phyloP scores from a whole-genome alignment of 805 yeast species.

The Yamadazyma laniorum region DNA sequence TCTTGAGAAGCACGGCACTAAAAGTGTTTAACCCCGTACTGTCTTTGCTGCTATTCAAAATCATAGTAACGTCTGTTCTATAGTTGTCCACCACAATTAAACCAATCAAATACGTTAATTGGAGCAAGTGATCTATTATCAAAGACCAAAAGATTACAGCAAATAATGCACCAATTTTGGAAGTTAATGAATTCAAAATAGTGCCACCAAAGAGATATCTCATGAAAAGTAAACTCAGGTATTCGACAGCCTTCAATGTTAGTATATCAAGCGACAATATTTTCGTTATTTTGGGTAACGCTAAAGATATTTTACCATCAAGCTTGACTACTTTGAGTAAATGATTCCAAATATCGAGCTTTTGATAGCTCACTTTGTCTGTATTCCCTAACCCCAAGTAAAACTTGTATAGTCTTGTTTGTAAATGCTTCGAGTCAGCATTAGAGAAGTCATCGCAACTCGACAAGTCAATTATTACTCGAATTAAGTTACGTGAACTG shows the following conservation, averaged over 20 bases:
- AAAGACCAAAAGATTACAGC: conserved; percentile 40
- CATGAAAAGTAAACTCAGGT: conserved; percentile 8
- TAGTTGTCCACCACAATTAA: conserved; percentile 66
- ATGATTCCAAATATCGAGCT: conserved; percentile 2
- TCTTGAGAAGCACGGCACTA: conserved; percentile 10
- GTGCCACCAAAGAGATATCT: conserved; percentile 15
- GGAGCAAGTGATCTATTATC: conserved; percentile 59
- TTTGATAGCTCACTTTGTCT: conserved; percentile 10
- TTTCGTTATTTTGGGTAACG: conserved; percentile 25
- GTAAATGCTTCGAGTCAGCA: conserved; percentile 12
- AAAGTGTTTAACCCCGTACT: conserved; percentile 8
- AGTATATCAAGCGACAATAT: conserved; percentile 19
- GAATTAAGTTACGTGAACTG: conserved; percentile 29
- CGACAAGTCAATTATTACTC: conserved; percentile 27
- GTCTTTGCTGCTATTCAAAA: conserved; percentile 24
- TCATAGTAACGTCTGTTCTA: conserved; percentile 58
- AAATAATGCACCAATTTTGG: conserved; percentile 13
- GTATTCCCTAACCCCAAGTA: conserved; percentile 26
- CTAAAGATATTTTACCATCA: conserved; percentile 3
- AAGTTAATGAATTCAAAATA: conserved; percentile 12
- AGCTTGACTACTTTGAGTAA: conserved; percentile 1
- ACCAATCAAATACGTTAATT: conserved; percentile 62
- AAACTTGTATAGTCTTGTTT: conserved; percentile 25
- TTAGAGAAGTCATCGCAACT: conserved; percentile 18
- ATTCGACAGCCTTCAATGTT: conserved; percentile 5